A percentile compares a stretch with the other conserved stretches of the same genome.
phyloP scores from a whole-genome alignment of 108 stramenopile genomes.

The Cyclotella baltica region DNA sequence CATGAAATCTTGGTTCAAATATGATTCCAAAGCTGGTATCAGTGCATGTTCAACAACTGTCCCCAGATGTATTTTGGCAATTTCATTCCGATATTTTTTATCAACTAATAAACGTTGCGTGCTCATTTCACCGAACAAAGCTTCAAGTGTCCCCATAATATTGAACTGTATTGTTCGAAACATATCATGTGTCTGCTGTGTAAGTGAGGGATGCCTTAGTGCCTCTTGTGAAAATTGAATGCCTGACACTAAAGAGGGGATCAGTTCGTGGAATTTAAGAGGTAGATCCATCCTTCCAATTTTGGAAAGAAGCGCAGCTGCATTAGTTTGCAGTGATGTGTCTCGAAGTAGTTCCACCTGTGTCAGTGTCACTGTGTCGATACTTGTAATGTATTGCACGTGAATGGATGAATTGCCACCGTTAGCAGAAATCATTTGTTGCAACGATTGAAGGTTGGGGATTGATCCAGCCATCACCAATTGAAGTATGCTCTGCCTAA shows the following conservation, averaged over 20 bases:
- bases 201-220: not conserved
- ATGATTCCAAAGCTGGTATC: slow-evolving; percentile 18
- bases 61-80: slow-evolving; percentile 33
- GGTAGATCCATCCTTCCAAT: slow-evolving; percentile 48
- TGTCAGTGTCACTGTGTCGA: not conserved
- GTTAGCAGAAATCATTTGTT: not conserved
- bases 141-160: slow-evolving; percentile 33
- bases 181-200: not conserved
- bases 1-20: not conserved
- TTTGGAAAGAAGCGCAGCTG: slow-evolving; percentile 31
- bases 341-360: slow-evolving; percentile 34
- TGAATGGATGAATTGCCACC: not conserved
- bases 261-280: slow-evolving; percentile 42
- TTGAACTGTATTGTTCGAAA: slow-evolving; percentile 22
- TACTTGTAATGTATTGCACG: slow-evolving; percentile 1
- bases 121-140: slow-evolving; percentile 29
- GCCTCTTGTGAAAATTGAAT: slow-evolving; percentile 4
- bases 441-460: not conserved
- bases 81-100: slow-evolving; percentile 37
- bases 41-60: slow-evolving; percentile 31
- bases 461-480: slow-evolving; percentile 24
- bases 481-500: slow-evolving; percentile 23
- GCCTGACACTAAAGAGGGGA: slow-evolving; percentile 41
- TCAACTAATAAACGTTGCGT: slow-evolving; percentile 40
- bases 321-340: slow-evolving; percentile 32